Evolutionary conservation across 768 basidiomycete species (phyloP), one percentile per base, ranked within the genome.

Genomic region (Baorangia bicolor): DNA sequence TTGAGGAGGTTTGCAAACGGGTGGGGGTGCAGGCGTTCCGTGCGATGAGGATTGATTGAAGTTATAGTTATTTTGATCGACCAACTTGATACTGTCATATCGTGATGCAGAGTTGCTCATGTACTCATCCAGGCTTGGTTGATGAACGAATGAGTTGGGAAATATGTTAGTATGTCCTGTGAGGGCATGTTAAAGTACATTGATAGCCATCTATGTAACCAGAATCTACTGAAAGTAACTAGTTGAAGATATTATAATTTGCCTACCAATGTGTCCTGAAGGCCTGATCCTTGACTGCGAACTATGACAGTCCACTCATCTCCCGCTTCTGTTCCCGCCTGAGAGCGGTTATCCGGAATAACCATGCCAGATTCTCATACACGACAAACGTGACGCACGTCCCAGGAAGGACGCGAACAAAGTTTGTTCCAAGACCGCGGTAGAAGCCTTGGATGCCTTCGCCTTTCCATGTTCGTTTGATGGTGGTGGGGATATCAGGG

Each of bases 331-430:
- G 69, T 54, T 80, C 82, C 30, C 80, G 76, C 56, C 73, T 79
- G n/a, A 77, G 75, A 45, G 90, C 90, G 3, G 80, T 80, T 6
- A 82, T 84, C 58, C 87, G 78, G 40, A 94, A 70, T 27, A 92
- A 65, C 91, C 91, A 94, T 0, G 92, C 91, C 52, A 94, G 69
- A 61, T 94, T 94, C 69, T 94, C 97, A 69, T 98, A 99, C 20
- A 98, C 94, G 37, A 98, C 96, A 62, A 98, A 97, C 5, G 96
- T 98, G 43, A 98, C 90, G 69, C 96, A 98, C 4, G 96, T 98
- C 28, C 96, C 97, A 0, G 97, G 97, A 16, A 98, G 80, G 46
- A 99, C 95, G 14, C 97, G 84, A 13, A 99, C 85, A 25, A 97
- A 81, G 67, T 98, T 98, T 27, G 93, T 95, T 2, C 87, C 95